Evolutionary conservation across 2,329 filamentous ascomycete species (phyloP).

Genomic region (Rhynchosporium agropyri): DNA sequence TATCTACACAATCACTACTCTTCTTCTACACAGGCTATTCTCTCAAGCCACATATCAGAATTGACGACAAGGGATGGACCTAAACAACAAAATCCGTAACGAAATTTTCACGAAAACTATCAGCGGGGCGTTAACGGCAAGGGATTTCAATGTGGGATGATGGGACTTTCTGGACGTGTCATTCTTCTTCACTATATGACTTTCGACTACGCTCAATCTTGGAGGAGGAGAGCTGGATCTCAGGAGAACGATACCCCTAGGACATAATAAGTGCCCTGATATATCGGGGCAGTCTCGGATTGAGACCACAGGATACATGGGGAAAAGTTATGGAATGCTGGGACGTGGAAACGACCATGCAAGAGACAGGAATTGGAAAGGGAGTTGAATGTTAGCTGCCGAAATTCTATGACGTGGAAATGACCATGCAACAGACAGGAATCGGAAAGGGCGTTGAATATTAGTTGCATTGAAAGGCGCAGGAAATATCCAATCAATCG

Average conservation of each 20-base stretch:
- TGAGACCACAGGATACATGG: too few species aligned
- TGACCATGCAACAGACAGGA: too few species aligned
- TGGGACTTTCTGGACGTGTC: not conserved
- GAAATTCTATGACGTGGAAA: too few species aligned
- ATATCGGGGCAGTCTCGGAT: too few species aligned
- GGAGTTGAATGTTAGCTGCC: constrained; percentile 8
- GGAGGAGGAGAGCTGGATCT: constrained; percentile 29
- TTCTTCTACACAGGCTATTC: not conserved
- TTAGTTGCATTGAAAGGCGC: constrained; percentile 3
- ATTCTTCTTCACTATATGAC: constrained; percentile 24
- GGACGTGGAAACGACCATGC: constrained; percentile 17
- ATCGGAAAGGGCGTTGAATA: too few species aligned
- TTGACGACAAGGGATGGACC: constrained; percentile 9
- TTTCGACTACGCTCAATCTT: constrained; percentile 16
- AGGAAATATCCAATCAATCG: constrained; percentile 27
- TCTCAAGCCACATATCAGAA: constrained; percentile 14
- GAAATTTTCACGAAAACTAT: constrained; percentile 20
- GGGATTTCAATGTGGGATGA: constrained; percentile 7
- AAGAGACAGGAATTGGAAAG: constrained; percentile 9
- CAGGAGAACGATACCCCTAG: constrained; percentile 14
- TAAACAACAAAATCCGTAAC: constrained; percentile 19
- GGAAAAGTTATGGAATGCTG: constrained; percentile 14
- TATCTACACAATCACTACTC: constrained; percentile 14
- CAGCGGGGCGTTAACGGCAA: constrained; percentile 29
- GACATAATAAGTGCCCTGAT: constrained; percentile 9